phyloP scores from a whole-genome alignment of 2,329 filamentous ascomycete genomes.

The Sphaerulina vaccinii region DNA sequence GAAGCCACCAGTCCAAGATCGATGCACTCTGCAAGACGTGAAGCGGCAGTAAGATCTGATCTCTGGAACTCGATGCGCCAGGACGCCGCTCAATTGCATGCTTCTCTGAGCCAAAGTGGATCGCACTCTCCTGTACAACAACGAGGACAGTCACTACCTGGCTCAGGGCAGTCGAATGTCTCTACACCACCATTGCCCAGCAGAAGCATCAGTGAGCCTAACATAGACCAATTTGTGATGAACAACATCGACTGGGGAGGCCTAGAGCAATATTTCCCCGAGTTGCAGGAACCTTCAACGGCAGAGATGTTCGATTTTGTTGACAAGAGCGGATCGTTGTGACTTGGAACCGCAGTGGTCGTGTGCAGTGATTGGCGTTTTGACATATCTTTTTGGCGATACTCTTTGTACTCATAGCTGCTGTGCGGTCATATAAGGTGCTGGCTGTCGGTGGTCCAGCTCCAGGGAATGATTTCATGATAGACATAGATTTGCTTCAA shows the following conservation, averaged over 20 bases:
- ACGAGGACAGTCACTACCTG: too few relatives aligned
- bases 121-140: too few relatives aligned
- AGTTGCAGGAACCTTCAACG: slow-evolving; percentile 4
- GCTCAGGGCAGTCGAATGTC: not conserved
- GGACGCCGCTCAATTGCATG: slow-evolving; percentile 6
- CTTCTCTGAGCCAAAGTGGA: not conserved
- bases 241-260: slow-evolving; percentile 18
- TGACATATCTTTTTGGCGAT: too few relatives aligned
- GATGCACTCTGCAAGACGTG: not conserved
- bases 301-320: not conserved
- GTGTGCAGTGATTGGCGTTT: too few relatives aligned
- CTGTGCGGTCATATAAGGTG: too few relatives aligned
- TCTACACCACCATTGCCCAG: not conserved
- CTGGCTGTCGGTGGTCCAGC: not conserved
- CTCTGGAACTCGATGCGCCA: not conserved
- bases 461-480: not conserved
- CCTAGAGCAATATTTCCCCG: slow-evolving; percentile 15
- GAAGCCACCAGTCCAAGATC: not conserved
- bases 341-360: not conserved
- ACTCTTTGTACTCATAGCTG: too few relatives aligned
- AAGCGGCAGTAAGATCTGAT: not conserved
- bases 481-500: slow-evolving; percentile 29
- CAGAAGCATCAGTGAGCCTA: not conserved
- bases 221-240: slow-evolving; percentile 2
- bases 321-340: not conserved